These are phyloP conservation scores for Golubevia pallescens DNA, from an alignment of 1,284 basidiomycete genomes.

Conservation along the genomic window DNA sequence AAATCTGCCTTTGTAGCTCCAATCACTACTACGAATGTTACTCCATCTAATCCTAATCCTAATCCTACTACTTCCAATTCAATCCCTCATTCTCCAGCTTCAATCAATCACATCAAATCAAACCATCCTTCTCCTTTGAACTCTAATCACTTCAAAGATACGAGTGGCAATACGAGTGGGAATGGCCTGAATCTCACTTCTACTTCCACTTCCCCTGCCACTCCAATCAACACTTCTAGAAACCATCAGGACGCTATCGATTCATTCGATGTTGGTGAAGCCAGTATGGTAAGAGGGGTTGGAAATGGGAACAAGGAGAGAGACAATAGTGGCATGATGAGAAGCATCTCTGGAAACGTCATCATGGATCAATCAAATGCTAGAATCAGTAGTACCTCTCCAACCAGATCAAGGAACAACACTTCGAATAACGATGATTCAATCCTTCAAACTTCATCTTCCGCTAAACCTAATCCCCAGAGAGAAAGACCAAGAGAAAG, in stretches of 20 bases:
- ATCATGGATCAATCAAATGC: background rate
- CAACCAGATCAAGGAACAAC: background rate
- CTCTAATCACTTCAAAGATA: constrained; percentile 15
- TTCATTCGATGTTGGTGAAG: background rate
- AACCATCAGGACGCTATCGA: background rate
- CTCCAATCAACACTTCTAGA: constrained; percentile 3
- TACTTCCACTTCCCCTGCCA: constrained; percentile 12
- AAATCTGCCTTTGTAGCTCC: constrained; percentile 29
- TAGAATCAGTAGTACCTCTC: background rate
- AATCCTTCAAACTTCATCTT: too few species aligned
- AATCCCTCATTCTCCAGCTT: constrained; percentile 11
- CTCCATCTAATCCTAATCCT: too few species aligned
- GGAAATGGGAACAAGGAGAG: background rate
- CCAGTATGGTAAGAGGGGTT: background rate
- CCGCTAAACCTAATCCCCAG: too few species aligned
- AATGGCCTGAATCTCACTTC: constrained; percentile 13
- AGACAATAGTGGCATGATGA: background rate
- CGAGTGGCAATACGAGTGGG: constrained; percentile 2
- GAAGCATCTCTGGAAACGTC: background rate
- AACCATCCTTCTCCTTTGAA: constrained; percentile 16
- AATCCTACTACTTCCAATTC: constrained; percentile 3
- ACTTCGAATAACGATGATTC: background rate
- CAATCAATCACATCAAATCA: constrained; percentile 18
- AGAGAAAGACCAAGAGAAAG: too few species aligned
- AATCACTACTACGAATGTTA: background rate